Base-by-base conservation (phyloP, 2,329 filamentous ascomycete genomes). In the Dactylellina cionopaga region DNA sequence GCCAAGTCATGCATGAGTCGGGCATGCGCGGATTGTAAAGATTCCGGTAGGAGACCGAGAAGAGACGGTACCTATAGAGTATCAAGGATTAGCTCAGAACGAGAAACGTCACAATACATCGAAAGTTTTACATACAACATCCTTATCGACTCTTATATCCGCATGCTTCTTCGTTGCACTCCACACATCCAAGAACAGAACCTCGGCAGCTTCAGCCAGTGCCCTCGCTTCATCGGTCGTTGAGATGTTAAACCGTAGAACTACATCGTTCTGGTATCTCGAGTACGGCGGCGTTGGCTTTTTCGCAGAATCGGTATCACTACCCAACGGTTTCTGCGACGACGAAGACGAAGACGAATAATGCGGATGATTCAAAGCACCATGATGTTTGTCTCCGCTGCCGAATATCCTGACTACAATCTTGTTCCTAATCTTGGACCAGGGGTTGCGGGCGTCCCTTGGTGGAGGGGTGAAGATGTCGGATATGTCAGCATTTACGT, bases 111-210 rank as follows among this genome's bases (percentile, higher is more conserved):
- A 25, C 74, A n/a, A n/a, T n/a, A n/a, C n/a, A n/a, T n/a, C n/a
- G 44, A 75, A 52, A 31, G 25, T 51, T 19, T 27, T 33, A 81
- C 84, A 76, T 78, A 96, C 87, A 75, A 92, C 88, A 76, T 92
- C 87, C 78, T 90, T 88, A 58, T 89, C 86, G 52, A 98, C 81
- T 41, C 92, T 86, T 58, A 98, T 89, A 79, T 99, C 95, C 24
- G 95, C 91, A 83, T 90, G 95, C 70, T 91, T 86, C 15, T 88
- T 84, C 4, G 89, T 90, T 76, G 91, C 92, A 19, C 91, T 89
- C 95, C 95, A 99, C 1, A 98, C 86, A 78, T 99, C 95, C 41
- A 98, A 83, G 76, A 95, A 90, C 22, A 97, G 85, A 15, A 88
- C 87, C 72, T 90, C 85, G 0, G 89, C 85, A 2, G 92, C 92